These are phyloP conservation scores for Claviceps maximensis DNA, from an alignment of 2,329 filamentous ascomycete genomes.

Conservation along the genomic window DNA sequence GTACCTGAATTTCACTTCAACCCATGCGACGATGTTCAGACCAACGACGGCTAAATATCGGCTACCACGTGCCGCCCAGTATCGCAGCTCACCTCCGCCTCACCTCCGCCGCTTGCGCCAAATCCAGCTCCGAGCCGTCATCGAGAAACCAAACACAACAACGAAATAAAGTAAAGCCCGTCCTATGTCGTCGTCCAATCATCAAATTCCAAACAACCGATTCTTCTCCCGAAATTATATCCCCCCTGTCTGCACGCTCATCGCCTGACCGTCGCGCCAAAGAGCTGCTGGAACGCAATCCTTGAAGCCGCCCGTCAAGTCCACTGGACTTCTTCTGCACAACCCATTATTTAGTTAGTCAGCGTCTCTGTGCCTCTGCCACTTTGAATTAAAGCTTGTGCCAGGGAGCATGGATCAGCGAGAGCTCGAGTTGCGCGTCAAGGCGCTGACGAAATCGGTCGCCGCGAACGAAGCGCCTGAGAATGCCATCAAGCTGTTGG, in stretches of 20 bases:
- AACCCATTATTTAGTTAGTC: no score
- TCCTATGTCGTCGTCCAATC: not conserved
- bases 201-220: not conserved
- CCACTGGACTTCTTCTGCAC: not conserved
- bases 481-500: conserved; percentile 60
- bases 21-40: not conserved
- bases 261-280: not conserved
- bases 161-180: not conserved
- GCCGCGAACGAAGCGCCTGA: conserved; percentile 59
- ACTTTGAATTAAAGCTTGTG: no score
- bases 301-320: not conserved
- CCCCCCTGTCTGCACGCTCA: not conserved
- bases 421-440: conserved; percentile 65
- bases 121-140: not conserved
- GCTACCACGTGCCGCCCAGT: not conserved
- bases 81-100: not conserved
- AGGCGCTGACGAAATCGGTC: conserved; percentile 68
- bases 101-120: not conserved
- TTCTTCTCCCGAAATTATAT: not conserved
- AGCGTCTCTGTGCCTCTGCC: no score
- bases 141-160: not conserved
- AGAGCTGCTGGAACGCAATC: not conserved
- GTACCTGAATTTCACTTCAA: not conserved
- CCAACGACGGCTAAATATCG: conserved; percentile 3
- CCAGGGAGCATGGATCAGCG: conserved; percentile 55